Conservation (phyloP, 192 early-diverging fungal species). For the Coemansia guatemalensis region DNA sequence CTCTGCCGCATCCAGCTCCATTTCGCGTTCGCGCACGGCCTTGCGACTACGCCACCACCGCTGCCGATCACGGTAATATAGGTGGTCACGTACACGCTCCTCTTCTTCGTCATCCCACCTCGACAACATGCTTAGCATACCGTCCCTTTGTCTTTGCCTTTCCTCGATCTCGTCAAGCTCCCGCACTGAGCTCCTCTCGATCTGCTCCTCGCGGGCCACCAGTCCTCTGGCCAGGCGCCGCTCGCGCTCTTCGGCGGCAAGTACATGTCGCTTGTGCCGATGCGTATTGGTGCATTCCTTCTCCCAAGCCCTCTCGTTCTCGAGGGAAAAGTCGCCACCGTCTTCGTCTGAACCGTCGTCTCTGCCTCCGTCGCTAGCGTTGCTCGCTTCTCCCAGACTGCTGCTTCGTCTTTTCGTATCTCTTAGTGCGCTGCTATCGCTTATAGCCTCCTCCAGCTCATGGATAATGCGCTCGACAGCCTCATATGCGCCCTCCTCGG, state of each 20-base stretch:
- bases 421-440: neutral
- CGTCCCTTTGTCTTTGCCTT: conserved; percentile 17
- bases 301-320: conserved; percentile 35
- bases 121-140: conserved; percentile 17
- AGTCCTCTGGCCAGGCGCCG: conserved; percentile 15
- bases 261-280: conserved; percentile 20
- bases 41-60: conserved; percentile 75
- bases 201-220: conserved; percentile 23
- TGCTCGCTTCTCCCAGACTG: neutral
- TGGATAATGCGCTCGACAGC: conserved; percentile 5
- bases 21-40: conserved; percentile 61
- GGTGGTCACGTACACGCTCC: conserved; percentile 45
- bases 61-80: conserved; percentile 75
- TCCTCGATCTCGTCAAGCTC: conserved; percentile 43
- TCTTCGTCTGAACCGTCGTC: neutral
- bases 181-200: conserved; percentile 29
- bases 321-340: conserved; percentile 20
- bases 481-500: neutral
- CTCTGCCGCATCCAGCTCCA: conserved; percentile 68
- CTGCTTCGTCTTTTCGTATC: neutral
- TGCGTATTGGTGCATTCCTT: conserved; percentile 12
- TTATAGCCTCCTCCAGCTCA: conserved; percentile 1
- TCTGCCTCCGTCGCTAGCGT: neutral
- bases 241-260: conserved; percentile 32
- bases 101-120: conserved; percentile 46